These are phyloP conservation scores for Fusarium udum DNA, from an alignment of 2,329 filamentous ascomycete genomes.

Conservation along the genomic window DNA sequence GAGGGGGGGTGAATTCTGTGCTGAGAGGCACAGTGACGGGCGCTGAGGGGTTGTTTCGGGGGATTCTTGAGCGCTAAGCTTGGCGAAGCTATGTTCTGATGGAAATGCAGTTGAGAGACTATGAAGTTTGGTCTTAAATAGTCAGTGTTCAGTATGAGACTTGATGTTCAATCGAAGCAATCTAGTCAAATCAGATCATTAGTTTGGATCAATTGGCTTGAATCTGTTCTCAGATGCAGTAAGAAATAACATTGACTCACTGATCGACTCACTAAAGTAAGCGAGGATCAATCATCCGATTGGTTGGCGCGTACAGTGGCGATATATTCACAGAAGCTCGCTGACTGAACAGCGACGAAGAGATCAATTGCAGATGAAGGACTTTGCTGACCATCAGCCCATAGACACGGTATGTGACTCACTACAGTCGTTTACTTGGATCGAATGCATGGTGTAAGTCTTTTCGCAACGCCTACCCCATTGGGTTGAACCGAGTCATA, in stretches of 20 bases:
- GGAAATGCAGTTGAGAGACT: too few species aligned
- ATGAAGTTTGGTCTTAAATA: neutral
- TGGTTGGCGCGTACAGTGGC: neutral
- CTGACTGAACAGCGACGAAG: neutral
- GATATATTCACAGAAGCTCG: neutral
- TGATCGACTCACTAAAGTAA: neutral
- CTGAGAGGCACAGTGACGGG: neutral
- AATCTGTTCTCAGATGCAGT: neutral
- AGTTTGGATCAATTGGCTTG: neutral
- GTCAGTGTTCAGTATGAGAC: fast-evolving
- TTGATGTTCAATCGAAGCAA: too few species aligned
- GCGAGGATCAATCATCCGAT: neutral
- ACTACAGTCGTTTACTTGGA: too few species aligned
- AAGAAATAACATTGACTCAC: neutral
- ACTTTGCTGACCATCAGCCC: neutral
- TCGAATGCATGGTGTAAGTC: neutral
- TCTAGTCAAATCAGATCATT: neutral
- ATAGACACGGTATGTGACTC: neutral
- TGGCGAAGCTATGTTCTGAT: neutral
- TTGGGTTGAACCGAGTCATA: neutral
- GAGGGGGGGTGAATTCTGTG: neutral
- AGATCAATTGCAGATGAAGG: neutral
- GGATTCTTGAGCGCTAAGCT: too few species aligned
- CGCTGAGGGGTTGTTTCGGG: neutral
- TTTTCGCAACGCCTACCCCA: neutral